Evolutionary conservation across 768 basidiomycete species (phyloP).

Genomic region (Collybia mongolica): DNA sequence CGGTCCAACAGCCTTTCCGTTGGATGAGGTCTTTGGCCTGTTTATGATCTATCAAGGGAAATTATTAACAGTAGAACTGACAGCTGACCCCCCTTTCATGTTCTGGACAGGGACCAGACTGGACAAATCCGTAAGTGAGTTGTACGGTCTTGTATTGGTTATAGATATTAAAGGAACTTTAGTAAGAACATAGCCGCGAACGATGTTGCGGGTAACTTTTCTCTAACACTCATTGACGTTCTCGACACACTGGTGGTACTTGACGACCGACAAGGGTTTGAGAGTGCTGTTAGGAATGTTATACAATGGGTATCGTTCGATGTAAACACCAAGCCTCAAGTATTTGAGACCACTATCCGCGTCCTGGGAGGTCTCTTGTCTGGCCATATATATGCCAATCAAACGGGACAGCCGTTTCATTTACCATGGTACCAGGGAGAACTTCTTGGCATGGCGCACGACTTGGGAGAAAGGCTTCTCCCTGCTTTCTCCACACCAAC

Average conservation of each 20-base stretch:
- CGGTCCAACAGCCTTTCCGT: conserved; percentile 64
- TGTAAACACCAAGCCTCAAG: conserved; percentile 94
- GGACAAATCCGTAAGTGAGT: conserved; percentile 70
- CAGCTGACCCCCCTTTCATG: conserved; percentile 91
- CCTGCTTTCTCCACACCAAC: conserved; percentile 93
- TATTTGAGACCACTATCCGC: conserved; percentile 96
- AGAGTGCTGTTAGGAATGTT: conserved; percentile 79
- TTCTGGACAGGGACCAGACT: conserved; percentile 83
- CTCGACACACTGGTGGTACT: conserved; percentile 92
- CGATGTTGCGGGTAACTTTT: conserved; percentile 94
- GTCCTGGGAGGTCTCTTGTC: conserved; percentile 89
- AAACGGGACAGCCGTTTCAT: conserved; percentile 63
- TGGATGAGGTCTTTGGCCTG: conserved; percentile 64
- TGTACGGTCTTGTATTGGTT: not conserved
- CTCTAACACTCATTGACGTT: conserved; percentile 77
- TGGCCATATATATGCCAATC: conserved; percentile 79
- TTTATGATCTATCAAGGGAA: no score
- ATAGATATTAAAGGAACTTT: conserved; percentile 8
- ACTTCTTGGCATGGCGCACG: conserved; percentile 76
- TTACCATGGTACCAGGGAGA: conserved; percentile 86
- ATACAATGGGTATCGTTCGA: conserved; percentile 87
- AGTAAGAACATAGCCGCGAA: conserved; percentile 78
- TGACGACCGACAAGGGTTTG: conserved; percentile 74
- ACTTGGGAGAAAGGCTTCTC: conserved; percentile 81
- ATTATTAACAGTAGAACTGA: not conserved